Conservation (phyloP, 202 grass and related monocot species). For the Carex arenaria region DNA sequence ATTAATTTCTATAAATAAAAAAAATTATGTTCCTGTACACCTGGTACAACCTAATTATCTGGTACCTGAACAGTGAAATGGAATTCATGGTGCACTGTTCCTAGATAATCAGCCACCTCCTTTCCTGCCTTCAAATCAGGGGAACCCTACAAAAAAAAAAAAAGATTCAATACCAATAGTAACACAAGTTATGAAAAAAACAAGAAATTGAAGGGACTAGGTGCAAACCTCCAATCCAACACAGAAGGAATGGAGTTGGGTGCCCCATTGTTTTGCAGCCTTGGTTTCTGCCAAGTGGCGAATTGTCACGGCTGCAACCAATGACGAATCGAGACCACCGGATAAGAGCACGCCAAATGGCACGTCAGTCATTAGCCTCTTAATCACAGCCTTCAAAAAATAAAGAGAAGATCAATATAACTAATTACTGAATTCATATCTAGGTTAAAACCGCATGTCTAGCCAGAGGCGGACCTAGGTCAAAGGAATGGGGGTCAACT, state of each 20-base stretch:
- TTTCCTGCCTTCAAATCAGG: slow-evolving; percentile 74
- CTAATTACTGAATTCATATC: neutral
- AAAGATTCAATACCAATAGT: neutral
- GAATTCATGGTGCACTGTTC: slow-evolving; percentile 77
- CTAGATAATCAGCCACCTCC: slow-evolving; percentile 66
- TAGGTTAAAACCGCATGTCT: neutral
- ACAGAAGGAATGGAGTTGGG: slow-evolving; percentile 72
- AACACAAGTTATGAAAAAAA: neutral
- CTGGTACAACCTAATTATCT: neutral
- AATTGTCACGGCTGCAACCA: slow-evolving; percentile 60
- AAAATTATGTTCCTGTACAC: no score
- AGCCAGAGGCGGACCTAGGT: no score
- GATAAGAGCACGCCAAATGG: slow-evolving; percentile 86
- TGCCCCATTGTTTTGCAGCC: slow-evolving; percentile 56
- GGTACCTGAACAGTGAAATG: slow-evolving; percentile 72
- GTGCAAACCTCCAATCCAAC: slow-evolving; percentile 59
- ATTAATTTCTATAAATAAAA: no score
- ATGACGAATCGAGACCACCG: slow-evolving; percentile 75
- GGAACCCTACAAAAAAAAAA: slow-evolving; percentile 35
- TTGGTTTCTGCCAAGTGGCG: slow-evolving; percentile 64
- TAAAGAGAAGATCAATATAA: neutral
- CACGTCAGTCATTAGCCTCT: slow-evolving; percentile 94
- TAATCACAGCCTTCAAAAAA: slow-evolving; percentile 53
- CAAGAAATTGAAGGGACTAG: neutral
- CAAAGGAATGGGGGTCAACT: no score